These are phyloP conservation scores for Eudorina sp. DNA, from an alignment of 139 green algal species.

Conservation along the genomic window DNA sequence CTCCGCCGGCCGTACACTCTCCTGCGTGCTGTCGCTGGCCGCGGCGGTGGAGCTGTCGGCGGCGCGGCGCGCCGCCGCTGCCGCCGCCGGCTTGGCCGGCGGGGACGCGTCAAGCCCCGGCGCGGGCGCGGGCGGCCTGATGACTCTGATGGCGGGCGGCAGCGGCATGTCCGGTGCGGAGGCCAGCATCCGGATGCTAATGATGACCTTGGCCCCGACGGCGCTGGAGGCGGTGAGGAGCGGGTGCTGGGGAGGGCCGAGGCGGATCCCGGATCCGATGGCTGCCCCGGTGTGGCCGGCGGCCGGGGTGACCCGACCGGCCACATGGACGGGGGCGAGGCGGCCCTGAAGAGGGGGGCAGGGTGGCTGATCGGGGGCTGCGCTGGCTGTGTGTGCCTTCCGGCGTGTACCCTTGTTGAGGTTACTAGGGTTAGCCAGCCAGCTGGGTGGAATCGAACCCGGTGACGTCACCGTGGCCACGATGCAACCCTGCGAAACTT, in stretches of 20 bases:
- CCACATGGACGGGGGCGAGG: no score
- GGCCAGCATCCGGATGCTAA: background rate
- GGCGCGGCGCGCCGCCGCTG: background rate
- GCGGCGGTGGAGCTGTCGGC: background rate
- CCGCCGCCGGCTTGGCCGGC: background rate
- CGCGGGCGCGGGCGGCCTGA: background rate
- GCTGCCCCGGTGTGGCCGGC: no score
- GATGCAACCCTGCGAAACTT: no score
- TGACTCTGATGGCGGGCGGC: background rate
- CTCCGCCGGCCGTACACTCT: background rate
- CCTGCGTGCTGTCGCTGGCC: background rate
- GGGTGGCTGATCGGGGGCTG: no score
- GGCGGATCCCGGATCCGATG: no score
- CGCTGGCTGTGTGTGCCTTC: no score
- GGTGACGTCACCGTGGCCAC: no score
- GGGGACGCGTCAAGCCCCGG: background rate
- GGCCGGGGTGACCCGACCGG: no score
- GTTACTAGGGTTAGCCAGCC: no score
- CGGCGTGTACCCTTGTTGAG: no score
- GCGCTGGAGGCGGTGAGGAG: slow-evolving; percentile 14
- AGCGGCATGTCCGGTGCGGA: background rate
- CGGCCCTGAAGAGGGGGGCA: no score
- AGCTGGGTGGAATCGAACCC: no score
- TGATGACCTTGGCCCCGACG: slow-evolving; percentile 2
- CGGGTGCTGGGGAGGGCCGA: background rate